phyloP scores from a whole-genome alignment of 1,284 basidiomycete genomes.

The Peniophora sp. region DNA sequence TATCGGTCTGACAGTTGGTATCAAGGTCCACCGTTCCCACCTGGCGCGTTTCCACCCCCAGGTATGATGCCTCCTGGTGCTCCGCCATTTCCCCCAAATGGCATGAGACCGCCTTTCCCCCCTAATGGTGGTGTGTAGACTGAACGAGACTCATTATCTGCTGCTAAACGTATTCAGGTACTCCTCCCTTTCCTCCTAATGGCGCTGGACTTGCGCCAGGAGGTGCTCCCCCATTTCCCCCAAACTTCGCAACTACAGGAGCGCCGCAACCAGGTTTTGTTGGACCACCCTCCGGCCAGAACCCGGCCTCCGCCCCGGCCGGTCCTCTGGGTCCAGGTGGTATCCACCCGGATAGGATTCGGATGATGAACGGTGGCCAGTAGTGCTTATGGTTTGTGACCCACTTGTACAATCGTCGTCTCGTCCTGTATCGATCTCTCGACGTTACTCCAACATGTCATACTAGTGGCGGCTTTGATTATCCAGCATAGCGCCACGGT shows the following conservation, averaged over 20 bases:
- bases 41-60: slow-evolving; percentile 35
- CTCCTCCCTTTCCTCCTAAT: slow-evolving; percentile 56
- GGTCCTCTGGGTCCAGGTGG: slow-evolving; percentile 31
- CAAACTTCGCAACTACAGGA: slow-evolving; percentile 3
- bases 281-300: slow-evolving; percentile 18
- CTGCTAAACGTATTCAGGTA: not conserved
- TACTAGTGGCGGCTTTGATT: too few relatives aligned
- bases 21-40: slow-evolving; percentile 67
- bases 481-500: too few relatives aligned
- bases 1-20: slow-evolving; percentile 5
- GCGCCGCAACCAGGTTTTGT: slow-evolving; percentile 13
- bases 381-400: not conserved
- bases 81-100: slow-evolving; percentile 28
- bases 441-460: too few relatives aligned
- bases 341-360: slow-evolving; percentile 81
- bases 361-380: slow-evolving; percentile 58
- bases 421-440: too few relatives aligned
- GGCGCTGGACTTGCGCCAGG: slow-evolving; percentile 42
- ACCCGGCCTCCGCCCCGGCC: slow-evolving; percentile 21
- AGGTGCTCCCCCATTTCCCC: slow-evolving; percentile 29
- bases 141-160: not conserved
- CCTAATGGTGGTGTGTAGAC: slow-evolving; percentile 22
- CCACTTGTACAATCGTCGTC: not conserved
- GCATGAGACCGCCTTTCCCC: slow-evolving; percentile 25
- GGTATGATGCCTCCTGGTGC: slow-evolving; percentile 39